phyloP scores from a whole-genome alignment of 1,139 yeast species.

The Sugiyamaella grinbergsii region DNA sequence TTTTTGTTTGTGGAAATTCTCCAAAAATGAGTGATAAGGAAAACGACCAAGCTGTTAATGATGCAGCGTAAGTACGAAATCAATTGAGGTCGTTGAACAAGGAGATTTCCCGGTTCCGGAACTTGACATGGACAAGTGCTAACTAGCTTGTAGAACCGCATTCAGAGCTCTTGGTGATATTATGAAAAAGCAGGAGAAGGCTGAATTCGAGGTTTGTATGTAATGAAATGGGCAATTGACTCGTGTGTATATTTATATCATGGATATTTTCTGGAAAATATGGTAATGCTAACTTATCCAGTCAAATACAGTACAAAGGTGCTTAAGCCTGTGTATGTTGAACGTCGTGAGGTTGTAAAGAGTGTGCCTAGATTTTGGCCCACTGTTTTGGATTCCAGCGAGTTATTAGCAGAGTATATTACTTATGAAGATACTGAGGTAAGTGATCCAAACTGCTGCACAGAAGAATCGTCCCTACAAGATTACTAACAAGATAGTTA shows the following conservation, averaged over 20 bases:
- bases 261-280: too few species aligned
- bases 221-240: not conserved
- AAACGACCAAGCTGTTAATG: not conserved
- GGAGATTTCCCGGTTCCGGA: too few species aligned
- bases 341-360: conserved; percentile 38
- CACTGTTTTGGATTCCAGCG: conserved; percentile 40
- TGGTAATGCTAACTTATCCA: conserved; percentile 10
- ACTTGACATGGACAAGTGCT: not conserved
- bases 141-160: not conserved
- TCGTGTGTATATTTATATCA: not conserved
- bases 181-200: conserved; percentile 51
- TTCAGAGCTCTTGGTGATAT: conserved; percentile 46
- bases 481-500: conserved; percentile 28
- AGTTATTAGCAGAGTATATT: conserved; percentile 38
- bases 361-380: conserved; percentile 47
- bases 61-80: not conserved
- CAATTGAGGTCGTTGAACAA: not conserved
- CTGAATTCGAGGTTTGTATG: conserved; percentile 38
- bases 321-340: conserved; percentile 41
- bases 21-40: not conserved
- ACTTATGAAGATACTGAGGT: conserved; percentile 38
- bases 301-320: conserved; percentile 34
- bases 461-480: not conserved
- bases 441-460: not conserved
- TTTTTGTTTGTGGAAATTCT: too few species aligned